These are phyloP conservation scores for Dendrocalamus latiflorus DNA, from an alignment of 202 grass and related monocot genomes.

Conservation along the genomic window DNA sequence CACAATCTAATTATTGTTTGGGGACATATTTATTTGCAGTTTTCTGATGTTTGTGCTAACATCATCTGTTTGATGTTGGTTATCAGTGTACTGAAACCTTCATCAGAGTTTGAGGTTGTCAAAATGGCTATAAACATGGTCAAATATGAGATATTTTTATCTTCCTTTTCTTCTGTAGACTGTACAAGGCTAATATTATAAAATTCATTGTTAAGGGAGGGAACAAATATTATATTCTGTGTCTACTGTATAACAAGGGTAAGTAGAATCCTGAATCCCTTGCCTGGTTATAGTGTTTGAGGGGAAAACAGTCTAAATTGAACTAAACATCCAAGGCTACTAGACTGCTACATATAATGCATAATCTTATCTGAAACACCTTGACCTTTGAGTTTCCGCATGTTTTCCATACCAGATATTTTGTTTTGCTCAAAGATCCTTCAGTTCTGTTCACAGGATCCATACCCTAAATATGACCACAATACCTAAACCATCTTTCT, in stretches of 20 bases:
- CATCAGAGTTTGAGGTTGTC: not conserved
- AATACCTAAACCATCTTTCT: not conserved
- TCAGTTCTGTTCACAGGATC: not conserved
- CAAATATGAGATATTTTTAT: not conserved
- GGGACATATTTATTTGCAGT: not conserved
- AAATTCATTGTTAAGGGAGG: not conserved
- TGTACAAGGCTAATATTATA: not conserved
- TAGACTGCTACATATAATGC: not conserved
- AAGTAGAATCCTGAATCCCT: not conserved
- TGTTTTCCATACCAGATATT: not conserved
- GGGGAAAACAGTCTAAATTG: not conserved
- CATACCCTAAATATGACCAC: not conserved
- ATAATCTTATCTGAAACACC: not conserved
- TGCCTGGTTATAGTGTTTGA: not conserved
- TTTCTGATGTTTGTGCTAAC: not conserved
- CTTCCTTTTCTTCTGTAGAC: not conserved
- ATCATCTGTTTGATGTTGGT: not conserved
- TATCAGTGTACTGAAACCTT: conserved; percentile 8
- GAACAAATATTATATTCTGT: not conserved
- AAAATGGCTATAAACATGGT: not conserved
- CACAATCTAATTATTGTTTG: not conserved
- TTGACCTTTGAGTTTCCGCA: not conserved
- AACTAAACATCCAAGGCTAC: not conserved
- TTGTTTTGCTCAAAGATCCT: not conserved
- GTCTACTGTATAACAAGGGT: not conserved